Percentiles rank a stretch among this genome's conserved stretches.
phyloP scores from a whole-genome alignment of 2,329 filamentous ascomycete genomes.

The Xylaria hypoxylon region DNA sequence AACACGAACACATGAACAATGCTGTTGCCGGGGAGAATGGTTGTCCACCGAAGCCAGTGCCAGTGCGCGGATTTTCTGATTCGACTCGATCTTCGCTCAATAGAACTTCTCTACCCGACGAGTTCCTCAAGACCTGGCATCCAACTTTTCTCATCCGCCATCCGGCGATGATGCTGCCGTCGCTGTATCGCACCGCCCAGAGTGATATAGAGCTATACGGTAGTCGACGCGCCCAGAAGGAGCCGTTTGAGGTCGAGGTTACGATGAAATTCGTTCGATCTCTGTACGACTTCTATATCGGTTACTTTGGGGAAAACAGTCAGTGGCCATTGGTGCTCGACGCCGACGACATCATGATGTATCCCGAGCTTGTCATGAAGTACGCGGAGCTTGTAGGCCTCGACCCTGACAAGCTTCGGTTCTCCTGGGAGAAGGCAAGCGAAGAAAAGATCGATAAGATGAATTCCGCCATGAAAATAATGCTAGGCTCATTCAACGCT shows the following conservation, averaged over 20 bases:
- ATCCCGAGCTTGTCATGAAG: conserved; percentile 35
- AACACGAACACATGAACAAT: conserved; percentile 23
- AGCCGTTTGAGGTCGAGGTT: conserved; percentile 32
- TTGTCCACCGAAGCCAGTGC: background rate
- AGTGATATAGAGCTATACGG: conserved; percentile 26
- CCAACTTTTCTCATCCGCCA: conserved; percentile 42
- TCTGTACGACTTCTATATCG: conserved; percentile 33
- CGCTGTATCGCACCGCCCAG: conserved; percentile 35
- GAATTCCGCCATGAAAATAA: conserved; percentile 6
- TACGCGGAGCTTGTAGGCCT: conserved; percentile 35
- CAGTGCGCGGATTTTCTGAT: conserved; percentile 10
- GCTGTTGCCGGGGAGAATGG: background rate
- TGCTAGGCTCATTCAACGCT: conserved; percentile 31
- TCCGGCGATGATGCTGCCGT: conserved; percentile 38
- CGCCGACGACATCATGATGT: conserved; percentile 38
- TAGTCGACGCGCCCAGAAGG: conserved; percentile 10
- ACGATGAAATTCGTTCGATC: conserved; percentile 31
- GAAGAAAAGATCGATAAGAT: conserved; percentile 25
- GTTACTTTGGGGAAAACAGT: conserved; percentile 27
- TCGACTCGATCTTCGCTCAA: conserved; percentile 37
- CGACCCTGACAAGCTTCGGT: conserved; percentile 31
- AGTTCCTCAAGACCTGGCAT: conserved; percentile 38
- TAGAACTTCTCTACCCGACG: conserved; percentile 33
- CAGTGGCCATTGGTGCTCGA: conserved; percentile 39
- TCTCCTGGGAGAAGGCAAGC: conserved; percentile 37